phyloP scores from a whole-genome alignment of 306 rosid species.

The Malus domestica region ASM211411v1 NC_041795.1:36394001-36394500 shows the following conservation, averaged over 20 bases:
- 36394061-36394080: too few relatives aligned
- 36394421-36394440: conserved; percentile 7
- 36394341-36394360: neutral
- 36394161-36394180: too few relatives aligned
- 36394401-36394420: neutral
- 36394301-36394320: neutral
- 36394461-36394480: neutral
- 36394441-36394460: neutral
- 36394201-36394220: too few relatives aligned
- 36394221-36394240: conserved; percentile 3
- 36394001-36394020: too few relatives aligned
- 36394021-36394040: too few relatives aligned
- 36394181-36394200: too few relatives aligned
- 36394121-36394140: too few relatives aligned
- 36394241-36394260: neutral
- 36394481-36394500: neutral
- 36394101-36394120: too few relatives aligned
- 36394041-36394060: too few relatives aligned
- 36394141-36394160: too few relatives aligned
- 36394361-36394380: neutral
- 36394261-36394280: neutral
- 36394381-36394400: neutral
- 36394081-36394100: too few relatives aligned
- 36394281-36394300: neutral
- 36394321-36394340: neutral